Evolutionary conservation across 202 grass and related monocot genomes (phyloP), one percentile per base, ranked within the genome.

Genomic region (Setaria italica): DNA sequence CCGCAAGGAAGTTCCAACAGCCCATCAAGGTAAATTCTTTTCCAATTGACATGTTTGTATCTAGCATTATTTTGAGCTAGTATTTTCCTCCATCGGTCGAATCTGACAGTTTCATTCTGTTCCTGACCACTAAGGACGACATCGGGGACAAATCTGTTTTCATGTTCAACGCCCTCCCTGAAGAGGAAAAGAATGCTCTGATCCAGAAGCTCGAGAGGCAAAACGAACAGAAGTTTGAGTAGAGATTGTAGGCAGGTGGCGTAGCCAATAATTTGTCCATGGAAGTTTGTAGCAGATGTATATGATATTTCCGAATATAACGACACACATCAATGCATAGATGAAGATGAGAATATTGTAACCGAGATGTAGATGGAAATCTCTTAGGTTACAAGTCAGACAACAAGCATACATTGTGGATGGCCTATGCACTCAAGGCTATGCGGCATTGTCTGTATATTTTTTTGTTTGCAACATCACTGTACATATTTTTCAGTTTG

Each of bases 131-230:
- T 33, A 12, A 98, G 95, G 95, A 98, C 3, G 95, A 98, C 67
- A 93, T 98, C 0, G 95, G 95, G 1, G 92, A 97, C 82, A 97
- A 97, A 85, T 97, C 95, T 45, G 76, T 97, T 39, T 97, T 97
- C 85, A 90, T 97, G 85, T 97, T 97, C 87, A 93, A 93, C 33
- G 91, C 95, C 10, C 84, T 97, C 55, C 87, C 89, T 21, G 92
- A 93, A 81, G 89, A 92, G 32, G 89, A 97, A 79, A 97, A 95
- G 81, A 93, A 92, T 46, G 91, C 92, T 74, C 35, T 95, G 82
- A 73, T 94, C 74, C 88, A 91, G 87, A 93, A 95, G 80, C 89
- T 92, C 0, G 87, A 94, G 62, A 71, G 20, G 2, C 87, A 59
- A 50, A 78, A 37, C 11, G 78, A 89, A 67, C 89, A 81, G 47